A percentile compares a stretch with the other conserved stretches of the same genome.
Conservation (phyloP, 225 moss, liverwort and hornwort genomes). For the Sphagnum tenellum region DNA sequence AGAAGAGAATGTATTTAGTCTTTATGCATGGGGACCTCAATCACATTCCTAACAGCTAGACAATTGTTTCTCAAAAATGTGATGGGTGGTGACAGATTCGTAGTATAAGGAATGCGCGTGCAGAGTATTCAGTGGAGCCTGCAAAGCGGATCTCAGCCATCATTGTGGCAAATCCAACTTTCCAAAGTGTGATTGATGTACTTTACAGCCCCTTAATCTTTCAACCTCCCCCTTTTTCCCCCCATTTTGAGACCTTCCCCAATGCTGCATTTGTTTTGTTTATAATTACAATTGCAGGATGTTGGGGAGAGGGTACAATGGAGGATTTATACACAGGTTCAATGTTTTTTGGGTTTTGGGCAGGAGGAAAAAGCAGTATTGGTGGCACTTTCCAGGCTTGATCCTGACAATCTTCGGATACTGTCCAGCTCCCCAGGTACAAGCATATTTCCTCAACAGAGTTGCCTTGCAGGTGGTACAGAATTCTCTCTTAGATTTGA, state of each 20-base stretch:
- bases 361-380: conserved; percentile 74
- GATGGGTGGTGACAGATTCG: conserved; percentile 34
- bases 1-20: not conserved
- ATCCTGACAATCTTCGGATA: conserved; percentile 40
- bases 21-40: no score
- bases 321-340: no score
- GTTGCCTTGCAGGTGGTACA: no score
- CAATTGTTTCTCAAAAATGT: not conserved
- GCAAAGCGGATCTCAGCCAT: conserved; percentile 70
- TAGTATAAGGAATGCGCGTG: conserved; percentile 73
- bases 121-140: conserved; percentile 82
- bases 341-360: not conserved
- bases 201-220: not conserved
- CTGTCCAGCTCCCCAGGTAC: conserved; percentile 43
- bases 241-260: not conserved
- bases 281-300: not conserved
- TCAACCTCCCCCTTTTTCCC: not conserved
- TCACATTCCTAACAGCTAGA: no score
- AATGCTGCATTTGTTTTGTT: not conserved
- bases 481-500: no score
- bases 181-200: conserved; percentile 39
- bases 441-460: not conserved
- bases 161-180: conserved; percentile 53
- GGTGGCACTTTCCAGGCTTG: conserved; percentile 63
- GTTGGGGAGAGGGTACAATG: no score